phyloP scores from a whole-genome alignment of 257 asterid species.

The Fraxinus excelsior region DNA sequence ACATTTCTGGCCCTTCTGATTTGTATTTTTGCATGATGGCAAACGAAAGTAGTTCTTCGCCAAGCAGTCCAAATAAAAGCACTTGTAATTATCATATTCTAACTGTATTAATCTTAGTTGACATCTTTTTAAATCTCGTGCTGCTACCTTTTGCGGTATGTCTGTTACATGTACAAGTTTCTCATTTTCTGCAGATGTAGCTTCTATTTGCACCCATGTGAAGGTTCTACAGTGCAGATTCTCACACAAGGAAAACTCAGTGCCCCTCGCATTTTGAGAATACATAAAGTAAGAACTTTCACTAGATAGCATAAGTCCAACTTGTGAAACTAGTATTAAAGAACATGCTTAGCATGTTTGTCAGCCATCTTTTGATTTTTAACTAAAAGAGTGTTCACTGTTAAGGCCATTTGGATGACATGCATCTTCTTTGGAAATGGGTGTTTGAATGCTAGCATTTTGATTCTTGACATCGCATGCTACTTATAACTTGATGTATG shows the following conservation, averaged over 20 bases:
- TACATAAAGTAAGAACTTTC: conserved; percentile 77
- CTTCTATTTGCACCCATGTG: conserved; percentile 93
- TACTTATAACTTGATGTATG: neutral
- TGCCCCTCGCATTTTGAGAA: conserved; percentile 98
- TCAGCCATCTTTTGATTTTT: conserved; percentile 8
- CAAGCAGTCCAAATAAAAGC: neutral
- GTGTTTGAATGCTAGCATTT: conserved; percentile 11
- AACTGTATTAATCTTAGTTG: neutral
- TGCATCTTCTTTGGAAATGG: neutral
- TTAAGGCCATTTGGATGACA: neutral
- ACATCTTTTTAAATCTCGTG: neutral
- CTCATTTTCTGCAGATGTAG: conserved; percentile 77
- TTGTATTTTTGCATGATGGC: neutral
- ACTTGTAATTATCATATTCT: neutral
- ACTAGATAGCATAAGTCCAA: conserved; percentile 19
- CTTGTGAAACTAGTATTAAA: conserved; percentile 12
- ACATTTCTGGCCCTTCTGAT: neutral
- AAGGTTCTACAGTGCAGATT: conserved; percentile 80
- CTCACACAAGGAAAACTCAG: conserved; percentile 97
- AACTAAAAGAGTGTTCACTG: neutral
- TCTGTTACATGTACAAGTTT: conserved; percentile 24
- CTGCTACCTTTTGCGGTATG: neutral
- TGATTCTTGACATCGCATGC: neutral
- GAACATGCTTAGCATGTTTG: conserved; percentile 1
- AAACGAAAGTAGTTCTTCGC: neutral